Evolutionary conservation across 1,284 basidiomycete genomes (phyloP).

Genomic region (Trametes hirsuta): DNA sequence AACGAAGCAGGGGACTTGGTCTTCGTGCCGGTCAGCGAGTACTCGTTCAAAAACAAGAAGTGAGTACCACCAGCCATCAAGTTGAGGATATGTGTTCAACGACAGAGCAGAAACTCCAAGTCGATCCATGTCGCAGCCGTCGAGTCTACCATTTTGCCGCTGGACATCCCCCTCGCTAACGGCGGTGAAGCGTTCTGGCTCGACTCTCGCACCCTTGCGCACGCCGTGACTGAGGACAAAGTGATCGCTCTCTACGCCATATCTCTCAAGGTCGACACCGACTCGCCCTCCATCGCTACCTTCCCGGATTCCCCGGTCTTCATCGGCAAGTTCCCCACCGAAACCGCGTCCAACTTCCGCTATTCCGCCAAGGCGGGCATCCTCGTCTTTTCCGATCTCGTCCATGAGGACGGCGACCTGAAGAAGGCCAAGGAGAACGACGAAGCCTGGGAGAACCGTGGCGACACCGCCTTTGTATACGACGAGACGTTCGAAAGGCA

Average conservation of each 20-base stretch:
- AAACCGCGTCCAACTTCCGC: conserved; percentile 68
- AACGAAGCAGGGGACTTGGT: conserved; percentile 69
- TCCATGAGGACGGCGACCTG: conserved; percentile 76
- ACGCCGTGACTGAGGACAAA: conserved; percentile 57
- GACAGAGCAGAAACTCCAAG: conserved; percentile 60
- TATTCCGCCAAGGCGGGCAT: conserved; percentile 54
- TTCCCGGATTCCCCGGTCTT: conserved; percentile 38
- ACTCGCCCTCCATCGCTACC: conserved; percentile 29
- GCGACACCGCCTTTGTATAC: conserved; percentile 77
- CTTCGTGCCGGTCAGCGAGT: conserved; percentile 69
- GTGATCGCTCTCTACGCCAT: conserved; percentile 62
- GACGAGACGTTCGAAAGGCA: conserved; percentile 80
- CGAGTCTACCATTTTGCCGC: conserved; percentile 48
- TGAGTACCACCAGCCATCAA: conserved; percentile 42
- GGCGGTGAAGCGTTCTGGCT: conserved; percentile 82
- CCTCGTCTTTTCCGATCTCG: conserved; percentile 78
- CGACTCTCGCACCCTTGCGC: conserved; percentile 65
- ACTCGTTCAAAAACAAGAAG: conserved; percentile 72
- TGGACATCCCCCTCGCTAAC: conserved; percentile 58
- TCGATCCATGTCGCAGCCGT: conserved; percentile 66
- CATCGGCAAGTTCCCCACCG: conserved; percentile 61
- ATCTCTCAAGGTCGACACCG: conserved; percentile 46
- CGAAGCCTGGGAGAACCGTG: conserved; percentile 70
- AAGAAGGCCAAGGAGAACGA: conserved; percentile 69
- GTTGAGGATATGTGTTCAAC: background rate